These are phyloP conservation scores for Exophiala oligosperma DNA, from an alignment of 2,329 filamentous ascomycete genomes.

Conservation along the genomic window DNA sequence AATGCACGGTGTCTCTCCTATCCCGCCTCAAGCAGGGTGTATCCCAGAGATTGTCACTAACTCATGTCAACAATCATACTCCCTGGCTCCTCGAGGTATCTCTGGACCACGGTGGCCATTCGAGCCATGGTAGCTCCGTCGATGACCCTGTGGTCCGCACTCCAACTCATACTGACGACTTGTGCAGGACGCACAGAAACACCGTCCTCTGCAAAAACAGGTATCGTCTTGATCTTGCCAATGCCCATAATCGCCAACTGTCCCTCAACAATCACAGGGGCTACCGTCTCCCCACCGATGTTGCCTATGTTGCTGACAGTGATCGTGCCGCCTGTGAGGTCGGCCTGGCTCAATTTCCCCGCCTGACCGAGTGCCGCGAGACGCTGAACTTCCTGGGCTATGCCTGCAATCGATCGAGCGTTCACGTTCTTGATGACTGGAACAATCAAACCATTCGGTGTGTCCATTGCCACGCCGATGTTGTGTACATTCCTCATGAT, in stretches of 20 bases:
- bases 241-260: conserved; percentile 92
- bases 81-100: conserved; percentile 80
- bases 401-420: conserved; percentile 70
- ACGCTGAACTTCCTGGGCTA: conserved; percentile 73
- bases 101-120: conserved; percentile 77
- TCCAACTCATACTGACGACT: conserved; percentile 92
- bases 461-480: conserved; percentile 95
- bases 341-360: conserved; percentile 72
- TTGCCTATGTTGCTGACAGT: conserved; percentile 96
- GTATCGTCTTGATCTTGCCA: conserved; percentile 75
- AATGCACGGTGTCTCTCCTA: too few species aligned
- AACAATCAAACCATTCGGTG: conserved; percentile 81
- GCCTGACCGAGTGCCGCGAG: conserved; percentile 70
- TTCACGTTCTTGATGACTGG: conserved; percentile 88
- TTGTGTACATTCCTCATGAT: conserved; percentile 84
- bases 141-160: conserved; percentile 88
- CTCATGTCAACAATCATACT: conserved; percentile 80
- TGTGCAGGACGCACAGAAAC: conserved; percentile 70
- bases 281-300: conserved; percentile 88
- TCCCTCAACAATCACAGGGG: conserved; percentile 84
- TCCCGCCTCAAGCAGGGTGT: too few species aligned
- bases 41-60: conserved; percentile 38
- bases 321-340: conserved; percentile 85
- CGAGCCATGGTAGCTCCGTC: conserved; percentile 94
- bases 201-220: conserved; percentile 65